phyloP scores from a whole-genome alignment of 345 rosid species.

The Heritiera littoralis region DNA sequence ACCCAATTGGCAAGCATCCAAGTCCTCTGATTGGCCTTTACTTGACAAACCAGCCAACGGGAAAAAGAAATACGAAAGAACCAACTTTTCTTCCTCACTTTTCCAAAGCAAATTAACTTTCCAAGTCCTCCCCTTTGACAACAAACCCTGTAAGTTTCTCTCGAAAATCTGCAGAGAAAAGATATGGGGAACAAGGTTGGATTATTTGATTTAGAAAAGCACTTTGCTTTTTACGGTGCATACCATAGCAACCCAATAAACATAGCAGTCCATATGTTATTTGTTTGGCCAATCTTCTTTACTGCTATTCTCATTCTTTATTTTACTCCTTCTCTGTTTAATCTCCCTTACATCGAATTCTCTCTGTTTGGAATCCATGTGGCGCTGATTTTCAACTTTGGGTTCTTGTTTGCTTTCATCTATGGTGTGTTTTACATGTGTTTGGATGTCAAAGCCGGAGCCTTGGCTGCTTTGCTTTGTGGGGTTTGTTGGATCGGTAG shows the following conservation, averaged over 20 bases:
- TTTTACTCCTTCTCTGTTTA: conserved; percentile 49
- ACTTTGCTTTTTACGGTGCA: conserved; percentile 57
- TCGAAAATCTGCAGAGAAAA: conserved; percentile 14
- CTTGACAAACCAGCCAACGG: background rate
- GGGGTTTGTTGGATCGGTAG: conserved; percentile 47
- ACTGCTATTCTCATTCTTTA: conserved; percentile 47
- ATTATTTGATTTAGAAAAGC: conserved; percentile 52
- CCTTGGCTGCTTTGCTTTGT: conserved; percentile 59
- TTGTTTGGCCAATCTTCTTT: conserved; percentile 71
- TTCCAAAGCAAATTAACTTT: background rate
- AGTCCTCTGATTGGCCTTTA: background rate
- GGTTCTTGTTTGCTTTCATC: conserved; percentile 47
- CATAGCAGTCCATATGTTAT: conserved; percentile 49
- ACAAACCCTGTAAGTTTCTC: background rate
- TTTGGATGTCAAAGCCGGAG: conserved; percentile 58
- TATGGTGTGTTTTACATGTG: conserved; percentile 49
- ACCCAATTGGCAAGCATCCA: background rate
- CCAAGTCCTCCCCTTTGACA: background rate
- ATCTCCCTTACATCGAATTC: conserved; percentile 35
- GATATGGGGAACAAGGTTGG: conserved; percentile 42
- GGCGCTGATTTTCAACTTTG: conserved; percentile 46
- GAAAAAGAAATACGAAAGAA: background rate
- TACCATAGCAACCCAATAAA: conserved; percentile 49
- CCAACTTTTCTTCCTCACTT: background rate
- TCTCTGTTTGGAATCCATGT: conserved; percentile 35